A percentile compares a stretch with the other conserved stretches of the same genome.
Evolutionary conservation across 2,329 filamentous ascomycete genomes (phyloP).

Genomic region (Arthroderma sp.): DNA sequence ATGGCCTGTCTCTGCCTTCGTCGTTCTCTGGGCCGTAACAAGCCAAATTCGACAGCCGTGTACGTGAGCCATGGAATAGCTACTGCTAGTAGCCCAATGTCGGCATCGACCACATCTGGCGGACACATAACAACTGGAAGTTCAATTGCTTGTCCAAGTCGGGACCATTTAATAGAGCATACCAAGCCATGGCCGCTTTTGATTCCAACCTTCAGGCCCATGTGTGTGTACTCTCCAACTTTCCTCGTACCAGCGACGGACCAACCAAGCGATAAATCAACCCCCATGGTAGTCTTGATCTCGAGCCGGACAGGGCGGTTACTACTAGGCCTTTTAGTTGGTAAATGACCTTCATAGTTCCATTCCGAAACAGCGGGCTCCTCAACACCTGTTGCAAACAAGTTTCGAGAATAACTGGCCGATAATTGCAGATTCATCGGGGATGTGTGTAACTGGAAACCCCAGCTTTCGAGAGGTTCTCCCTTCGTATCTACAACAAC

Average conservation of each 20-base stretch:
- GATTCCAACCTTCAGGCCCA: constrained; percentile 29
- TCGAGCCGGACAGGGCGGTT: constrained; percentile 24
- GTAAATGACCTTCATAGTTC: constrained; percentile 28
- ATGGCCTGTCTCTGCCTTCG: constrained; percentile 22
- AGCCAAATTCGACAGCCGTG: constrained; percentile 29
- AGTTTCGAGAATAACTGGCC: constrained; percentile 24
- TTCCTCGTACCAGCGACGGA: constrained; percentile 23
- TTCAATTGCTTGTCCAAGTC: constrained; percentile 28
- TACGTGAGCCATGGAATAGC: constrained; percentile 29
- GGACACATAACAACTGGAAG: constrained; percentile 28
- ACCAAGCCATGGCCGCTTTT: constrained; percentile 22
- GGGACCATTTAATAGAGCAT: constrained; percentile 27
- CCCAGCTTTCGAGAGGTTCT: constrained; percentile 22
- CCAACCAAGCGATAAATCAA: constrained; percentile 22
- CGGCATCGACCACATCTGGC: constrained; percentile 19
- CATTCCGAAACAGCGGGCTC: constrained; percentile 26
- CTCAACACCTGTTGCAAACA: constrained; percentile 24
- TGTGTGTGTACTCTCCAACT: constrained; percentile 25
- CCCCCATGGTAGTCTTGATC: constrained; percentile 16
- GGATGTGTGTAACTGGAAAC: constrained; percentile 18
- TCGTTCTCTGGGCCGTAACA: constrained; percentile 26
- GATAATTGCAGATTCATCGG: constrained; percentile 19
- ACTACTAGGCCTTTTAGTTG: constrained; percentile 17
- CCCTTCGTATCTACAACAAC: constrained; percentile 11
- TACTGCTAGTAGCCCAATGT: constrained; percentile 23